A percentile compares a stretch with the other conserved stretches of the same genome.
These are phyloP conservation scores for Ophiosphaerella narmari DNA, from an alignment of 2,329 filamentous ascomycete genomes.

Conservation along the genomic window DNA sequence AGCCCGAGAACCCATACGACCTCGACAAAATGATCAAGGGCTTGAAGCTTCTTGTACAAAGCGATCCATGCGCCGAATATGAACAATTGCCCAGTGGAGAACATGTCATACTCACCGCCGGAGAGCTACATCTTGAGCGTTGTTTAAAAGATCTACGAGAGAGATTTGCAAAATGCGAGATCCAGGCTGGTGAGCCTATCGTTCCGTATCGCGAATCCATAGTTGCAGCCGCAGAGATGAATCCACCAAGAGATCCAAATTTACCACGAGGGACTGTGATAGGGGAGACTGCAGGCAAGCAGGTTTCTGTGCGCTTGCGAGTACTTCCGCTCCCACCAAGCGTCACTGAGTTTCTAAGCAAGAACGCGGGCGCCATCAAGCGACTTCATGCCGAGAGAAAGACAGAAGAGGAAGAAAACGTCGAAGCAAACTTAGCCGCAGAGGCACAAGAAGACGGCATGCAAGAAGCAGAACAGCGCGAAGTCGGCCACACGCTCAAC, in stretches of 20 bases:
- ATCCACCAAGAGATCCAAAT: slow-evolving; percentile 81
- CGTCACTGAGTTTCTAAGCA: slow-evolving; percentile 84
- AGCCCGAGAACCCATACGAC: slow-evolving; percentile 87
- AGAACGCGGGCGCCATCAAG: slow-evolving; percentile 79
- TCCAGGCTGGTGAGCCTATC: slow-evolving; percentile 91
- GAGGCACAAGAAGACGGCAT: slow-evolving; percentile 55
- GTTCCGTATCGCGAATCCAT: slow-evolving; percentile 96
- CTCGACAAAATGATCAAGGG: slow-evolving; percentile 94
- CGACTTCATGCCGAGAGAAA: slow-evolving; percentile 74
- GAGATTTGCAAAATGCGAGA: slow-evolving; percentile 89
- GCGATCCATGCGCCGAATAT: slow-evolving; percentile 94
- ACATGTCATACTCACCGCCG: slow-evolving; percentile 91
- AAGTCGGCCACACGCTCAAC: slow-evolving; percentile 65
- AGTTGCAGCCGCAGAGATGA: slow-evolving; percentile 87
- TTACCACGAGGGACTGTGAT: slow-evolving; percentile 82
- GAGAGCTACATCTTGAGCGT: slow-evolving; percentile 90
- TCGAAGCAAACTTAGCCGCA: slow-evolving; percentile 32
- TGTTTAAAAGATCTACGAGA: slow-evolving; percentile 93
- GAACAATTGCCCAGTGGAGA: slow-evolving; percentile 92
- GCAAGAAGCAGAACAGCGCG: slow-evolving; percentile 59
- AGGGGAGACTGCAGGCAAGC: slow-evolving; percentile 79
- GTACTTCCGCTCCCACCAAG: slow-evolving; percentile 77
- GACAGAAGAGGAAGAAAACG: slow-evolving; percentile 48
- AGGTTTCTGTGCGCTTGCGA: slow-evolving; percentile 75
- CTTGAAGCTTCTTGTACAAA: slow-evolving; percentile 84